Evolutionary conservation across 1,284 basidiomycete species (phyloP), one percentile per base, ranked within the genome.

Genomic region (Apiotrichum brassicae): DNA sequence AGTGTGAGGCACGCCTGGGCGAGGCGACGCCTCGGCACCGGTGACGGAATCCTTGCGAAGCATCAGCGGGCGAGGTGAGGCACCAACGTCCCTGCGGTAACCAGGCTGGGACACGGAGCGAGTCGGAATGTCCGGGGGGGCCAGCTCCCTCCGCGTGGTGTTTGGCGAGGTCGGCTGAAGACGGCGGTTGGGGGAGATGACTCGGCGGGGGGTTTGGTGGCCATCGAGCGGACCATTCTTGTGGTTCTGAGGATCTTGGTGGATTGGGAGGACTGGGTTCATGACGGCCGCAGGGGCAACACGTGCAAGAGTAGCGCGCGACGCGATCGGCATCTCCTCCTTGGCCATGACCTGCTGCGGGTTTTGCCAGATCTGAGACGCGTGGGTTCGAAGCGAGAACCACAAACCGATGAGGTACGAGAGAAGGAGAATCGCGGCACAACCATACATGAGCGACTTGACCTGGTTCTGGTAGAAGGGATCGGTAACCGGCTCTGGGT

Each of bases 321-420:
- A 46, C 23, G 8, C 79, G 76, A 19, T 53, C 47, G 39, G 60
- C 42, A 14, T 83, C 63, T 43, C 69, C 38, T 90, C 87, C 49
- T 81, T 76, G 50, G 87, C 83, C 59, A 92, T 77, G 13, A 92
- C 77, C 54, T 84, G 86, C 63, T 90, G 87, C 3, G 91, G 91
- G 65, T 97, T 97, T 70, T 98, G 93, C 95, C 95, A 99, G 62
- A 99, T 99, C 70, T 98, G 95, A 14, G 87, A 86, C 3, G 95
- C 95, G 69, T 99, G 95, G 0, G 95, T 99, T 39, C 92, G 86
- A 18, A 99, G 81, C 39, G 94, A 97, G 78, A 98, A 99, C 95
- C 95, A 98, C 0, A 98, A 77, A 30, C 95, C 95, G 51, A 98
- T 83, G 39, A 95, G 81, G 73, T 99, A 99, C 0, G 95, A 97